phyloP scores from a whole-genome alignment of 2,329 filamentous ascomycete species.

The Monilinia fructicola region DNA sequence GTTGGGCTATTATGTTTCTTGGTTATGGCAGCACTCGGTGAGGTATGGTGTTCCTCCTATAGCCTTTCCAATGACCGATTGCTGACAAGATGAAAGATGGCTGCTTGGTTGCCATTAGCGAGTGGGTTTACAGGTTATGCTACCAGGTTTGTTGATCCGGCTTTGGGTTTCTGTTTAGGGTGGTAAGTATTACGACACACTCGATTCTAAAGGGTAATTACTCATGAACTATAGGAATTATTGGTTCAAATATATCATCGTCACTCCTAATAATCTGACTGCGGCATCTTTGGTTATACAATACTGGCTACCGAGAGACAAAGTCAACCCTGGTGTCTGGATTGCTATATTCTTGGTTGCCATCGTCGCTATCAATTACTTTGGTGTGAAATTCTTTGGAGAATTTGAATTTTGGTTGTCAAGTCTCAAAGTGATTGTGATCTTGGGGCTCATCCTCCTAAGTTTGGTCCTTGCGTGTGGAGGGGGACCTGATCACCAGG shows the following conservation, averaged over 20 bases:
- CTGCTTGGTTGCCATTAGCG: conserved; percentile 74
- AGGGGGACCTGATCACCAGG: conserved; percentile 58
- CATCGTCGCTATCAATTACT: conserved; percentile 67
- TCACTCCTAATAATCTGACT: conserved; percentile 81
- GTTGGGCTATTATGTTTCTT: conserved; percentile 73
- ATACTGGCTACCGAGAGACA: conserved; percentile 65
- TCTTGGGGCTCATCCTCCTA: conserved; percentile 65
- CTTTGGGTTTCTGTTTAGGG: conserved; percentile 76
- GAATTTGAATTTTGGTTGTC: conserved; percentile 57
- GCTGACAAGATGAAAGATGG: conserved; percentile 53
- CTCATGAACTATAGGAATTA: conserved; percentile 33
- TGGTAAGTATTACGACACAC: conserved; percentile 39
- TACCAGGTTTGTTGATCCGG: conserved; percentile 74
- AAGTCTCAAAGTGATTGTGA: conserved; percentile 60
- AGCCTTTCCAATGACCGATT: conserved; percentile 52
- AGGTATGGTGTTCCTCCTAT: conserved; percentile 25
- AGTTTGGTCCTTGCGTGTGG: conserved; percentile 63
- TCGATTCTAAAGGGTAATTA: neutral
- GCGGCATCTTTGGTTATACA: conserved; percentile 76
- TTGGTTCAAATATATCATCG: conserved; percentile 67
- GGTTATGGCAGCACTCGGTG: conserved; percentile 70
- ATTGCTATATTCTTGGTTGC: conserved; percentile 68
- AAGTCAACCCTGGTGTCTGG: conserved; percentile 75
- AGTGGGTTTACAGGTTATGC: conserved; percentile 83
- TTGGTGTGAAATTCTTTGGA: conserved; percentile 44